phyloP scores from a whole-genome alignment of 768 basidiomycete genomes.

The Podaxis pistillaris region DNA sequence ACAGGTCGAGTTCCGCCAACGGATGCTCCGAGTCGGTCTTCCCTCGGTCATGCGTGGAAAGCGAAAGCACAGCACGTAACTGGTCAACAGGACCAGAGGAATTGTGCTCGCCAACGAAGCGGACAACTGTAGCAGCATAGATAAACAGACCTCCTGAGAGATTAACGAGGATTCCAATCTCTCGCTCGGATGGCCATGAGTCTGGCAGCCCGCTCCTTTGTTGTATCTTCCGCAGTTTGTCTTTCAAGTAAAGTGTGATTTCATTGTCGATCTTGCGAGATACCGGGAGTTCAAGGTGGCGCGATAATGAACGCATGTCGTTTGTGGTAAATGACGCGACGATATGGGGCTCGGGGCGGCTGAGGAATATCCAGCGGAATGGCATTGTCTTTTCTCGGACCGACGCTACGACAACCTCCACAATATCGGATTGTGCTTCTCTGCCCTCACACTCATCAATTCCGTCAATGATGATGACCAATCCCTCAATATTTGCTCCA shows the following conservation, averaged over 20 bases:
- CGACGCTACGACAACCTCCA: not conserved
- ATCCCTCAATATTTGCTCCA: not conserved
- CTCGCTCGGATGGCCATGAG: constrained; percentile 11
- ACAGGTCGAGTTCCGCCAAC: not conserved
- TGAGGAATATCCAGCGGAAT: not conserved
- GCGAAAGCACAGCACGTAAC: not conserved
- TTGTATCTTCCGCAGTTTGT: not conserved
- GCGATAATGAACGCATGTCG: not conserved
- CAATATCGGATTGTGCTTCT: not conserved
- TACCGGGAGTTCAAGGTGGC: constrained; percentile 6
- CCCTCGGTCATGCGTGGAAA: not conserved
- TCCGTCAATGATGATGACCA: constrained; percentile 12
- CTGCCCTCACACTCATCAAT: constrained; percentile 13
- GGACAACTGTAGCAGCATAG: constrained; percentile 6
- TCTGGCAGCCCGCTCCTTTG: not conserved
- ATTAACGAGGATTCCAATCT: not conserved
- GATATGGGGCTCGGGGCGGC: constrained; percentile 6
- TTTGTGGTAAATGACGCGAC: not conserved
- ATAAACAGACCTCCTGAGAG: constrained; percentile 9
- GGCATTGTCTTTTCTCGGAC: not conserved
- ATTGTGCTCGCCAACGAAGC: constrained; percentile 12
- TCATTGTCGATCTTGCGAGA: constrained; percentile 12
- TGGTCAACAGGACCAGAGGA: not conserved
- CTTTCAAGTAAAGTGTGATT: constrained; percentile 10
- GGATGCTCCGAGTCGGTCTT: not conserved